Conservation (phyloP, 179 eudicot genomes). For the Sideroxylon spinosum region DNA sequence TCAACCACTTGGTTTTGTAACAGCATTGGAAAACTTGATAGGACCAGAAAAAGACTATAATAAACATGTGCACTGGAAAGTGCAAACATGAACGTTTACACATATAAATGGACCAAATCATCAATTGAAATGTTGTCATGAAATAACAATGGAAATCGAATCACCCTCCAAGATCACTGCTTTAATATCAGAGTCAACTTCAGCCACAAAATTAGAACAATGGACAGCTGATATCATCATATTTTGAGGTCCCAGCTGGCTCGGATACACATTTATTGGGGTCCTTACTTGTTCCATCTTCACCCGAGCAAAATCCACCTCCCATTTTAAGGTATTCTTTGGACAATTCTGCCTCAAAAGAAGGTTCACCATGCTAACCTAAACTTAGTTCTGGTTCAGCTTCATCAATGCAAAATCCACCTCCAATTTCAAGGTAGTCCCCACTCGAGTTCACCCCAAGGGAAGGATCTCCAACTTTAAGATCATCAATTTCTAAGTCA, state of each 20-base stretch:
- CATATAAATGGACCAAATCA: too few relatives aligned
- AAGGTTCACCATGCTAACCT: constrained; percentile 23
- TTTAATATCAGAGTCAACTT: constrained; percentile 10
- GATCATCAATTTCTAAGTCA: constrained; percentile 38
- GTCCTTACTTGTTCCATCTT: constrained; percentile 29
- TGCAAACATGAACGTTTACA: too few relatives aligned
- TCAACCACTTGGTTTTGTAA: too few relatives aligned
- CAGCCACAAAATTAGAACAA: constrained; percentile 5
- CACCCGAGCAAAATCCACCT: constrained; percentile 70
- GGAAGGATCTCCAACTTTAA: constrained; percentile 19
- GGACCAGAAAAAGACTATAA: too few relatives aligned
- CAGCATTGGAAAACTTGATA: too few relatives aligned
- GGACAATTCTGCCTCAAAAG: constrained; percentile 21
- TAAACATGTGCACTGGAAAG: too few relatives aligned
- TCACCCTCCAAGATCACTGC: too few relatives aligned
- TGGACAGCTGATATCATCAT: constrained; percentile 2
- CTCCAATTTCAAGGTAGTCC: constrained; percentile 32
- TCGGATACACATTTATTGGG: constrained; percentile 13
- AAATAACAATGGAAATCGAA: too few relatives aligned
- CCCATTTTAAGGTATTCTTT: constrained; percentile 58
- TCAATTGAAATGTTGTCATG: too few relatives aligned
- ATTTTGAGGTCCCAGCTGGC: not conserved
- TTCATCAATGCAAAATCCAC: constrained; percentile 47
- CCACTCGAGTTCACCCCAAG: constrained; percentile 3
- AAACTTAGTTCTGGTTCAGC: constrained; percentile 25